phyloP scores from a whole-genome alignment of 495 filamentous ascomycete genomes.

The Bryoglossum gracile region DNA sequence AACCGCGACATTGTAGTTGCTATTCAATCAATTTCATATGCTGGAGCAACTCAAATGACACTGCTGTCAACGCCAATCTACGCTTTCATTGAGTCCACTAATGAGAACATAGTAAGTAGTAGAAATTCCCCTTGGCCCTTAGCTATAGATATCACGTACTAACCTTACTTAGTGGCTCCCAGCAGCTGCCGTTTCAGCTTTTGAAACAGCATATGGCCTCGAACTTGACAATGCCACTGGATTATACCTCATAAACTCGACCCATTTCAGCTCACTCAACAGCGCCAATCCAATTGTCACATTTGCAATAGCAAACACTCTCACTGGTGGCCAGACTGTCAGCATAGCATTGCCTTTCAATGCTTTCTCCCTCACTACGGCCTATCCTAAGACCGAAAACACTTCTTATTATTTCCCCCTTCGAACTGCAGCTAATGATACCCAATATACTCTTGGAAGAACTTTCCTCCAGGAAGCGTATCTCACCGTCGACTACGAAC shows the following conservation, averaged over 20 bases:
- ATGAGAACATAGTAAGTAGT: too few relatives aligned
- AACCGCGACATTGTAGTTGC: constrained; percentile 41
- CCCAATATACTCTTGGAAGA: constrained; percentile 49
- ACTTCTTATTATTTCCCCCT: constrained; percentile 43
- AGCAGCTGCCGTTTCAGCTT: constrained; percentile 39
- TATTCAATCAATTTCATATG: constrained; percentile 31
- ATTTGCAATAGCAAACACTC: constrained; percentile 40
- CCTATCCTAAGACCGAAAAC: constrained; percentile 33
- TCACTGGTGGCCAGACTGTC: constrained; percentile 35
- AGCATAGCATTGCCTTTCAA: constrained; percentile 43
- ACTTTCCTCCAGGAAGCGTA: constrained; percentile 52
- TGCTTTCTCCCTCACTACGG: constrained; percentile 40
- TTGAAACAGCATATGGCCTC: constrained; percentile 47
- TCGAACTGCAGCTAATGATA: constrained; percentile 42
- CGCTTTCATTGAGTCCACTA: background rate
- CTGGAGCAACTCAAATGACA: background rate
- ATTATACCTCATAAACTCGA: constrained; percentile 46
- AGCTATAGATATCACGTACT: too few relatives aligned
- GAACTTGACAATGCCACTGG: constrained; percentile 36
- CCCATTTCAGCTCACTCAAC: constrained; percentile 34
- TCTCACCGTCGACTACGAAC: constrained; percentile 23
- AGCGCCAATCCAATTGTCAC: constrained; percentile 41
- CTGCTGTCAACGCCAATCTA: background rate
- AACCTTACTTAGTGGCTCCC: constrained; percentile 51
- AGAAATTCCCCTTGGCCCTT: too few relatives aligned